A percentile compares a stretch with the other conserved stretches of the same genome.
Conservation (phyloP, 2,329 filamentous ascomycete genomes). For the Alternaria alternata region DNA sequence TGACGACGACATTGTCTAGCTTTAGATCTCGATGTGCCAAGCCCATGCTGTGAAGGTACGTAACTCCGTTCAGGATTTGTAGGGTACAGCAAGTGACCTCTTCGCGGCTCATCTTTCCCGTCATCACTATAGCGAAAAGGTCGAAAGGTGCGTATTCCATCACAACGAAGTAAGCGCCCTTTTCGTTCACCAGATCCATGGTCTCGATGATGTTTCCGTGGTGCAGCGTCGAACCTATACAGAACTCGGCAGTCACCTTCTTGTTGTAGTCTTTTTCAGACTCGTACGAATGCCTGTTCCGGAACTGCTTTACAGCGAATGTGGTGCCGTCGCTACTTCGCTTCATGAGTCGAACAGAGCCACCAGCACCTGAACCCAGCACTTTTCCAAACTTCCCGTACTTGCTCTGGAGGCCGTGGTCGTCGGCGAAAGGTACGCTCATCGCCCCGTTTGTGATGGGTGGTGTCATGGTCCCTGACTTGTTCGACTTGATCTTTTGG, state of each 20-base stretch:
- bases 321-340: constrained; percentile 89
- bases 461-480: constrained; percentile 50
- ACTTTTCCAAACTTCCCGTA: constrained; percentile 97
- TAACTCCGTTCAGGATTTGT: constrained; percentile 93
- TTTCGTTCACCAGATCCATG: constrained; percentile 94
- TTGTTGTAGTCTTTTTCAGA: constrained; percentile 96
- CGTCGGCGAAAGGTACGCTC: constrained; percentile 85
- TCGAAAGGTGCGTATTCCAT: constrained; percentile 99
- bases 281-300: constrained; percentile 90
- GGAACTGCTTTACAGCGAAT: constrained; percentile 97
- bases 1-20: constrained; percentile 97
- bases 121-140: constrained; percentile 98
- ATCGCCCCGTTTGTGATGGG: constrained; percentile 42
- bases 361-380: constrained; percentile 90
- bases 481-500: constrained; percentile 58
- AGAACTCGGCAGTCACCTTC: constrained; percentile 98
- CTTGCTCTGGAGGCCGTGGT: constrained; percentile 87
- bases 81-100: constrained; percentile 91
- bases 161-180: constrained; percentile 94
- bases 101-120: constrained; percentile 91
- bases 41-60: constrained; percentile 93
- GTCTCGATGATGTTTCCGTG: constrained; percentile 99
- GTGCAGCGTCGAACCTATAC: constrained; percentile 94
- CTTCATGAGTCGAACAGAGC: constrained; percentile 93
- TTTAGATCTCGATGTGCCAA: constrained; percentile 95